These are phyloP conservation scores for Ascoidea asiatica DNA, from an alignment of 805 yeast genomes.

Conservation along the genomic window DNA sequence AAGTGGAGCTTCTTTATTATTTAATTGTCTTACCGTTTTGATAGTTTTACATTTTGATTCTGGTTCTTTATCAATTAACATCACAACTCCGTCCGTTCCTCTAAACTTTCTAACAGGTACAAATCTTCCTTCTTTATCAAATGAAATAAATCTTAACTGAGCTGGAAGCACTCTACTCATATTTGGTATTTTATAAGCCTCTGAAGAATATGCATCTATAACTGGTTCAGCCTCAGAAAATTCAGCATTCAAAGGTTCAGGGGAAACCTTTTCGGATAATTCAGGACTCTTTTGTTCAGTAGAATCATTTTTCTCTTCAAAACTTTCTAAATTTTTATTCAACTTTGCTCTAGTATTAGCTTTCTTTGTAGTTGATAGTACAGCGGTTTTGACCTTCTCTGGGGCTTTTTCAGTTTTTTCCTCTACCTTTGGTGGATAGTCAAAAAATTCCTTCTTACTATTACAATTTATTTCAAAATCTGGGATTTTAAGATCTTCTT, in stretches of 20 bases:
- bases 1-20: slow-evolving; percentile 58
- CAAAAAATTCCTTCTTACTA: slow-evolving; percentile 66
- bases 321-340: slow-evolving; percentile 32
- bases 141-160: slow-evolving; percentile 74
- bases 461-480: slow-evolving; percentile 71
- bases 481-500: slow-evolving; percentile 77
- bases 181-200: slow-evolving; percentile 58
- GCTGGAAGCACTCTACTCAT: slow-evolving; percentile 82
- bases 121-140: slow-evolving; percentile 61
- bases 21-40: slow-evolving; percentile 73
- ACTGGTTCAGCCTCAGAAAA: slow-evolving; percentile 17
- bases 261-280: slow-evolving; percentile 23
- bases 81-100: slow-evolving; percentile 53
- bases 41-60: slow-evolving; percentile 50
- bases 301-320: slow-evolving; percentile 37
- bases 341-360: slow-evolving; percentile 84
- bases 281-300: slow-evolving; percentile 34
- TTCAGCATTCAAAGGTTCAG: too few relatives aligned
- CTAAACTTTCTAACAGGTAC: slow-evolving; percentile 70
- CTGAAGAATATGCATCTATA: slow-evolving; percentile 13
- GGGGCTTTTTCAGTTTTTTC: slow-evolving; percentile 70
- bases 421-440: slow-evolving; percentile 80
- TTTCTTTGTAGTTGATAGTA: slow-evolving; percentile 81
- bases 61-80: slow-evolving; percentile 51
- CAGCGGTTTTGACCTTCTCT: slow-evolving; percentile 86